A percentile compares a stretch with the other conserved stretches of the same genome.
phyloP scores from a whole-genome alignment of 176 grass and related monocot genomes.

The Musa beccarii region DNA sequence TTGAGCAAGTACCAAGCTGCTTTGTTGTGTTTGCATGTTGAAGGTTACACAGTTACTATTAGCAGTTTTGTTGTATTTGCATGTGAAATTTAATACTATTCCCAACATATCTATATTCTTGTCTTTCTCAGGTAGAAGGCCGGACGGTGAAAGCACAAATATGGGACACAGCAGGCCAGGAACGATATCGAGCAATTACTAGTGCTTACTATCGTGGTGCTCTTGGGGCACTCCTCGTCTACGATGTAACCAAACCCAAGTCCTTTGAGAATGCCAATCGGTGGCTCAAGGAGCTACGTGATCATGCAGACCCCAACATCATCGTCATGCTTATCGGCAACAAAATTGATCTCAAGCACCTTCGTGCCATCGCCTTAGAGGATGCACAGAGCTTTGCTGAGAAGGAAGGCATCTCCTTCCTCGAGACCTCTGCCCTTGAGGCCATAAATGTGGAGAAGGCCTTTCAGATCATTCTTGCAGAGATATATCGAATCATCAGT shows the following conservation, averaged over 20 bases:
- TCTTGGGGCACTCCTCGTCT: conserved; percentile 66
- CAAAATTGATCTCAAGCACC: conserved; percentile 64
- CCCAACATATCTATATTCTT: not conserved
- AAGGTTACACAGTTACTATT: not conserved
- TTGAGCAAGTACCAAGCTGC: not conserved
- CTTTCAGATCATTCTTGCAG: conserved; percentile 61
- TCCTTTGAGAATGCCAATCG: conserved; percentile 63
- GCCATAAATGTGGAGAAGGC: conserved; percentile 75
- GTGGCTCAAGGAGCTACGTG: conserved; percentile 72
- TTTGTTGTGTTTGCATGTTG: not conserved
- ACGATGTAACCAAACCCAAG: conserved; percentile 71
- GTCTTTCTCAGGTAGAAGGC: conserved; percentile 50
- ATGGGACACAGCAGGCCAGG: conserved; percentile 89
- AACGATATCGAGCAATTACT: conserved; percentile 86
- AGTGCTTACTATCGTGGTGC: conserved; percentile 35
- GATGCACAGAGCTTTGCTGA: conserved; percentile 63
- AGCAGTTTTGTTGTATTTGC: not conserved
- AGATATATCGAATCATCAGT: conserved; percentile 42
- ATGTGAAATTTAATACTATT: not conserved
- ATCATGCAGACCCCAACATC: conserved; percentile 76
- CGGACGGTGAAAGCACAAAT: conserved; percentile 82
- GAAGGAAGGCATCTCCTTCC: conserved; percentile 66
- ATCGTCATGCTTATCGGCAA: conserved; percentile 74
- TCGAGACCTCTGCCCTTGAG: conserved; percentile 77
- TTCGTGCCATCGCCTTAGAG: conserved; percentile 40